Percentiles rank a stretch among this genome's conserved stretches.
Conservation (phyloP, 176 grass and related monocot genomes). For the Cenchrus purpureus region DNA sequence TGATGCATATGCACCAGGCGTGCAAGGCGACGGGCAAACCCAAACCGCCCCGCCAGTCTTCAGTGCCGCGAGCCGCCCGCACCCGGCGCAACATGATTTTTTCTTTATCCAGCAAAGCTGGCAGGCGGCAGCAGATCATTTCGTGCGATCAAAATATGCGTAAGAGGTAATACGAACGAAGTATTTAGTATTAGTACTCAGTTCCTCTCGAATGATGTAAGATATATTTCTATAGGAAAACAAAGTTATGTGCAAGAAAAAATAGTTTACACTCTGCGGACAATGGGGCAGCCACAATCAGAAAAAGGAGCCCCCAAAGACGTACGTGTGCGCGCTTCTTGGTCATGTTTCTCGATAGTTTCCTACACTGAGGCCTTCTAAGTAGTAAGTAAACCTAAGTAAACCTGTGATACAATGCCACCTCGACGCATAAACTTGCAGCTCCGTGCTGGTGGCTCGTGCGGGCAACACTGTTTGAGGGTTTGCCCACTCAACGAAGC, state of each 20-base stretch:
- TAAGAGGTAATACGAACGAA: neutral
- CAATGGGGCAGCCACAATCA: neutral
- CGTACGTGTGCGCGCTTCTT: neutral
- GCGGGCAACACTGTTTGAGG: slow-evolving; percentile 9
- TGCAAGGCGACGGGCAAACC: no score
- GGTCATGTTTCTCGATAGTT: slow-evolving; percentile 11
- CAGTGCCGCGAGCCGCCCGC: no score
- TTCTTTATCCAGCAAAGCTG: neutral
- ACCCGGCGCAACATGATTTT: neutral
- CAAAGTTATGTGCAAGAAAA: slow-evolving; percentile 15
- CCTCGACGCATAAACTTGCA: neutral
- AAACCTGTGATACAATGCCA: neutral
- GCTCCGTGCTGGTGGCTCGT: neutral
- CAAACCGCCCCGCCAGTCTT: no score
- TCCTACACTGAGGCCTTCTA: neutral
- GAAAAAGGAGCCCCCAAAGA: neutral
- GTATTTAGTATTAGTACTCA: neutral
- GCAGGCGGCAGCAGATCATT: neutral
- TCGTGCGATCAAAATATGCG: neutral
- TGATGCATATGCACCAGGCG: neutral
- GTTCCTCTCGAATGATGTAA: neutral
- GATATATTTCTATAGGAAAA: slow-evolving; percentile 5
- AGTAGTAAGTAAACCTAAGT: neutral
- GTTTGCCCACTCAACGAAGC: neutral
- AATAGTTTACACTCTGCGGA: neutral